Evolutionary conservation across 257 asterid species (phyloP).

Genomic region (Ilex aquifolium): DNA sequence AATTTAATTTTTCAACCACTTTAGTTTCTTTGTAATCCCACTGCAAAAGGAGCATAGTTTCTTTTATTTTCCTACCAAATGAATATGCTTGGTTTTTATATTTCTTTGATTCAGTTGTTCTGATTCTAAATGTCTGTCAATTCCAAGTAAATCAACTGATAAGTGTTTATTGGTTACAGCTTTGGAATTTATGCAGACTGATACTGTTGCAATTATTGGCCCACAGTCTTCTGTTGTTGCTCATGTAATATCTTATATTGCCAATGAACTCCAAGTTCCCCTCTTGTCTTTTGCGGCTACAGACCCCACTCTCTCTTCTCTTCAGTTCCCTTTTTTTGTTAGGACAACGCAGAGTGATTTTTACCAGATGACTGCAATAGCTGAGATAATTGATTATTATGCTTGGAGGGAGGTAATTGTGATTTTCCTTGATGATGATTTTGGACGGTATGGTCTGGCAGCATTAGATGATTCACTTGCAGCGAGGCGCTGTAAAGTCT

Average conservation of each 20-base stretch:
- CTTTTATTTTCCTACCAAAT: no score
- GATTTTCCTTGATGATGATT: constrained; percentile 40
- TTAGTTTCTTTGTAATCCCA: no score
- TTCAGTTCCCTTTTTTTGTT: constrained; percentile 42
- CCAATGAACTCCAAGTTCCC: constrained; percentile 44
- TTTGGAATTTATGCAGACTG: constrained; percentile 41
- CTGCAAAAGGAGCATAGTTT: no score
- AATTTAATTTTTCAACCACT: no score
- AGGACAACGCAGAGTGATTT: constrained; percentile 41
- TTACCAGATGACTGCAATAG: constrained; percentile 45
- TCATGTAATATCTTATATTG: constrained; percentile 29
- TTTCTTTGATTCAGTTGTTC: no score
- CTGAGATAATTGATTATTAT: constrained; percentile 33
- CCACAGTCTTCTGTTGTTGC: constrained; percentile 52
- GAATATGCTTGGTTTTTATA: no score
- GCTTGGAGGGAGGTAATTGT: constrained; percentile 37
- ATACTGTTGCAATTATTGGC: constrained; percentile 38
- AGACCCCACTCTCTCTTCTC: constrained; percentile 41
- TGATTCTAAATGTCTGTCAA: no score
- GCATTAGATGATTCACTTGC: constrained; percentile 44
- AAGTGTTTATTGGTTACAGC: constrained; percentile 23
- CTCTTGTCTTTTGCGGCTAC: constrained; percentile 45
- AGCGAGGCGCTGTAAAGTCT: constrained; percentile 28
- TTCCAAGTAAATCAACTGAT: no score
- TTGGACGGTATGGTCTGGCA: constrained; percentile 39